phyloP scores from a whole-genome alignment of 192 early-diverging fungal genomes.

The Thamnidium elegans region DNA sequence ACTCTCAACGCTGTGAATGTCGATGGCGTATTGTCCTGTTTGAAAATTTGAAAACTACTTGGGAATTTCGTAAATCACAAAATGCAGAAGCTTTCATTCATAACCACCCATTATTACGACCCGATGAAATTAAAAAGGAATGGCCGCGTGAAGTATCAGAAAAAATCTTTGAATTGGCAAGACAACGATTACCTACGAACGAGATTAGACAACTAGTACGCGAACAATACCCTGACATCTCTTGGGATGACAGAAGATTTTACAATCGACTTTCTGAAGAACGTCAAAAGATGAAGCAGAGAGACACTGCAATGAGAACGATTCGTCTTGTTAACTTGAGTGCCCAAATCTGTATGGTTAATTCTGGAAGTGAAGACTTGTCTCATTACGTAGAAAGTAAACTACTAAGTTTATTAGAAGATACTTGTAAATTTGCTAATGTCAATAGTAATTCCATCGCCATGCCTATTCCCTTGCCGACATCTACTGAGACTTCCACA shows the following conservation, averaged over 20 bases:
- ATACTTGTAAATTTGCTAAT: conserved; percentile 12
- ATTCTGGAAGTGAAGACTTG: conserved; percentile 35
- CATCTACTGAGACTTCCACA: background rate
- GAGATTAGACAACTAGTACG: conserved; percentile 42
- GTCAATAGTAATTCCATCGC: background rate
- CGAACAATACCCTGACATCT: conserved; percentile 43
- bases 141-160: conserved; percentile 53
- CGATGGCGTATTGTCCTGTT: conserved; percentile 57
- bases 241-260: conserved; percentile 58
- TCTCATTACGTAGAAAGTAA: conserved; percentile 24
- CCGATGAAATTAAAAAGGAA: conserved; percentile 49
- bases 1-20: conserved; percentile 57
- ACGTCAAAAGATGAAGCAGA: conserved; percentile 50
- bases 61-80: conserved; percentile 58
- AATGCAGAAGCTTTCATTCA: conserved; percentile 53
- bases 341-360: conserved; percentile 41
- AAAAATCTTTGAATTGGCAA: conserved; percentile 49
- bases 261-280: conserved; percentile 59
- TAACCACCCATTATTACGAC: conserved; percentile 52
- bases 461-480: background rate
- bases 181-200: conserved; percentile 44
- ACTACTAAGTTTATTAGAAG: conserved; percentile 5
- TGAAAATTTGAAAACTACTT: conserved; percentile 46
- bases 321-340: conserved; percentile 42
- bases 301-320: conserved; percentile 49